Percentiles rank a stretch among this genome's conserved stretches.
phyloP scores from a whole-genome alignment of 352 stramenopile species.

The Phytophthora syringae region DNA sequence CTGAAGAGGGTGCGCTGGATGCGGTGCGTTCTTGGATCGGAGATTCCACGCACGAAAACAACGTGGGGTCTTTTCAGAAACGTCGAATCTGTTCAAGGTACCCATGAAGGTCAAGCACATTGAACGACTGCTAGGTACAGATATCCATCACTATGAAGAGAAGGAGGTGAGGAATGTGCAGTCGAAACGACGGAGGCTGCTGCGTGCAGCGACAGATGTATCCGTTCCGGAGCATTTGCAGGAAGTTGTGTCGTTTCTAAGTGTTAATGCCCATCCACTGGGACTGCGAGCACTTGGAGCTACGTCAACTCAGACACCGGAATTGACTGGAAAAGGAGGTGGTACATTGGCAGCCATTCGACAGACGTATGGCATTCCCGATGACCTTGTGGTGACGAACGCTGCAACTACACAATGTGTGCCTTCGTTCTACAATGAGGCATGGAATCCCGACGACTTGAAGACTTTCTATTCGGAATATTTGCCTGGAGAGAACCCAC shows the following conservation, averaged over 20 bases:
- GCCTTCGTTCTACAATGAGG: conserved; percentile 83
- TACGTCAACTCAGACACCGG: conserved; percentile 26
- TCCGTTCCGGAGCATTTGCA: conserved; percentile 49
- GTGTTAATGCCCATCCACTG: conserved; percentile 71
- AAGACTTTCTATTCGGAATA: conserved; percentile 61
- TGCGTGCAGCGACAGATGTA: conserved; percentile 46
- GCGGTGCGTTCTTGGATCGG: conserved; percentile 59
- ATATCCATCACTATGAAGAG: conserved; percentile 57
- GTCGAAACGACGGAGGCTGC: conserved; percentile 36
- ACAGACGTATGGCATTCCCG: conserved; percentile 67
- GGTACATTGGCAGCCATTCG: conserved; percentile 58
- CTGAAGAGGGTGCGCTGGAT: conserved; percentile 49
- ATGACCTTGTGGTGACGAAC: conserved; percentile 74
- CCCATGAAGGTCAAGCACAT: conserved; percentile 51
- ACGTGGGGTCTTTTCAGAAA: conserved; percentile 42
- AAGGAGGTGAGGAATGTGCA: background rate
- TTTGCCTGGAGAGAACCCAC: conserved; percentile 50
- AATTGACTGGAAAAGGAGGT: conserved; percentile 10
- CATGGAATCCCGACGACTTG: conserved; percentile 64
- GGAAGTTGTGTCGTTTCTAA: conserved; percentile 65
- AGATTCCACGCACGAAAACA: conserved; percentile 21
- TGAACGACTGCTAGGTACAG: conserved; percentile 54
- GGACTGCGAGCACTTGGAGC: conserved; percentile 52
- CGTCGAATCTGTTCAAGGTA: conserved; percentile 54
- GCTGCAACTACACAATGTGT: conserved; percentile 62